Base-by-base conservation (phyloP, 106 monocot genomes). In the Ottelia alismoides region DNA sequence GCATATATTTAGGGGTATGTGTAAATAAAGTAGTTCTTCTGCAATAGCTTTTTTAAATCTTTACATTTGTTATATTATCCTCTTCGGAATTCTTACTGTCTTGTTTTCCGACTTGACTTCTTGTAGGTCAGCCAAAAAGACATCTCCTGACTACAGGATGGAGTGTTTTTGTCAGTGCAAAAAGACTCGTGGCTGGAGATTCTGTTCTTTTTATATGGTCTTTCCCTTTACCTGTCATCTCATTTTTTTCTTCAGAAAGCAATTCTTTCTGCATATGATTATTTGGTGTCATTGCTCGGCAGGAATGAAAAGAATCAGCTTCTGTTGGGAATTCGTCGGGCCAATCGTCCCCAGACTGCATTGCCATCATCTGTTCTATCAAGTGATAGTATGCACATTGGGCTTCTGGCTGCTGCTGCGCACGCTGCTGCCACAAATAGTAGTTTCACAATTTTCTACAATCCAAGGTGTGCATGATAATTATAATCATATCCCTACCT, bases 331-430 rank as follows among this genome's bases (percentile, higher is more conserved):
- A 87, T 87, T 22, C 72, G 92, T 6, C 79, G 92, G 47, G 92
- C 83, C n/a, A 80, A 83, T 68, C 67, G 92, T 7, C 80, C 79
- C 65, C 92, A 83, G 59, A 87, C 83, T n/a, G 83, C 80, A 17
- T 80, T 93, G 77, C 83, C 92, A 55, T 87, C 92, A 60, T 87
- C 92, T 22, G 92, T 87, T 24, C 28, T 93, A 48, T 93, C 92
- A 55, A 93, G 87, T 70, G 92, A 93, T 46, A 93, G 87, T 71
- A 93, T 93, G 87, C 92, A 93, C 51, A 93, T 93, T 51, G 92
- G 92, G 23, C 77, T 93, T 75, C 80, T 93, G 21, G 92, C 92
- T 51, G 92, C 87, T 16, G 92, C 87, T 47, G 87, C 92, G 44
- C 92, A 93, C 68, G 92, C 87, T 51, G 87, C 83, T 69, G 87